Base-by-base conservation (phyloP, 306 rosid species). In the Cicer pinnatifidum region DNA sequence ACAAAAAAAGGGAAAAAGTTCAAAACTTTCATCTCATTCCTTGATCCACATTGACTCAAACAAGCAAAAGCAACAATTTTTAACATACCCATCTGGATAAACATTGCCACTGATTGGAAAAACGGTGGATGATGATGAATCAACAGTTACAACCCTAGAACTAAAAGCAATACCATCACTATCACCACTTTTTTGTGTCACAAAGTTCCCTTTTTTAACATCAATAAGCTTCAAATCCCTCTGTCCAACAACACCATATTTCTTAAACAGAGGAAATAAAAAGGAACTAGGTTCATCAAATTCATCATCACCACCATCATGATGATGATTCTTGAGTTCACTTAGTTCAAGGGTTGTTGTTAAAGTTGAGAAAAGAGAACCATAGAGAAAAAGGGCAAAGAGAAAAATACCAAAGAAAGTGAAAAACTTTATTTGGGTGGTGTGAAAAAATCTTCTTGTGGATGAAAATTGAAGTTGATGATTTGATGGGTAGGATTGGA, bases 51-150 rank as follows among this genome's bases (percentile, higher is more conserved):
- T 11, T 59, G 20, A 59, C 10, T 11, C 65, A 59, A 59, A 59
- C n/a, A 59, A 59, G 11, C 19, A 59, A 59, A 71, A 73, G 67
- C 37, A 68, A 69, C 9, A 6, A 70, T 33, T 67, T 75, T 75
- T 20, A 63, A 33, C 85, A 63, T 82, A 88, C 97, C 97, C 97
- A 75, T 91, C 93, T 66, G 97, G 97, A 83, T 67, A 80, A 53
- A 91, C 78, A 52, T 87, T 86, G 72, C 97, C 97, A 76, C 82
- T 81, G 58, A 91, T 80, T 6, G 95, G 97, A 6, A 91, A 83
- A 73, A 89, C 80, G 6, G 94, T 20, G 20, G 97, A 51, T 51
- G 96, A 64, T 16, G 97, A 79, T 1, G 89, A 75, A 39, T 75
- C 89, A 71, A 70, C 81, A 13, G 79, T 73, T 2, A 65, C 58